Conservation (phyloP, 2,329 filamentous ascomycete species). For the Pseudogymnoascus sp. region DNA sequence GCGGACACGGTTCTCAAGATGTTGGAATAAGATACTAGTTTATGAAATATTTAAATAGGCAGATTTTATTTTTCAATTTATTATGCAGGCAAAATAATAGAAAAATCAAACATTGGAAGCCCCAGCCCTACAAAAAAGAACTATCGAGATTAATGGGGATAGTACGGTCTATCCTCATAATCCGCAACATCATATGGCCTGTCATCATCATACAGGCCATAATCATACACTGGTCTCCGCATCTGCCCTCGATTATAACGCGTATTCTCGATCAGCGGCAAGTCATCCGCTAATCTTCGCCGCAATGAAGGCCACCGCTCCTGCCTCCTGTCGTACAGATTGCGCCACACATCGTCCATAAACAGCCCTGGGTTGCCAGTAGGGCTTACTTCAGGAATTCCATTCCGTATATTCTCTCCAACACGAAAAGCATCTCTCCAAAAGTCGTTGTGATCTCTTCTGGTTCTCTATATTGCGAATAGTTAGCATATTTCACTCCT, state of each 20-base stretch:
- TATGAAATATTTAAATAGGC: neutral
- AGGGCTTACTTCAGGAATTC: neutral
- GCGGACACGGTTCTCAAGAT: neutral
- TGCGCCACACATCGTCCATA: neutral
- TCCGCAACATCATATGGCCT: neutral
- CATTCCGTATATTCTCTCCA: slow-evolving; percentile 12
- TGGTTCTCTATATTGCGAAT: slow-evolving; percentile 19
- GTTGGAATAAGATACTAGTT: neutral
- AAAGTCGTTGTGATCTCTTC: slow-evolving; percentile 22
- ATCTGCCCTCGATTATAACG: neutral
- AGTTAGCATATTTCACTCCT: neutral
- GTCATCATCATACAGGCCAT: neutral
- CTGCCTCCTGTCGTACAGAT: neutral
- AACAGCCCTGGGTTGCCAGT: neutral
- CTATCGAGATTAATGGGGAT: neutral
- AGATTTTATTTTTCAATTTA: neutral
- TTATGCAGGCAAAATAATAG: neutral
- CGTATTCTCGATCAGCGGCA: neutral
- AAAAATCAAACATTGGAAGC: neutral
- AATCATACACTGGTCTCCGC: neutral
- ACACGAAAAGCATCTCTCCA: slow-evolving; percentile 25
- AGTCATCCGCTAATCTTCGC: neutral
- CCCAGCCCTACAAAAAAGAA: neutral
- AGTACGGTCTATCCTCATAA: neutral
- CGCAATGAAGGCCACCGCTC: neutral